Evolutionary conservation across 2,329 filamentous ascomycete species (phyloP).

Genomic region (Microcyclosporella mali): DNA sequence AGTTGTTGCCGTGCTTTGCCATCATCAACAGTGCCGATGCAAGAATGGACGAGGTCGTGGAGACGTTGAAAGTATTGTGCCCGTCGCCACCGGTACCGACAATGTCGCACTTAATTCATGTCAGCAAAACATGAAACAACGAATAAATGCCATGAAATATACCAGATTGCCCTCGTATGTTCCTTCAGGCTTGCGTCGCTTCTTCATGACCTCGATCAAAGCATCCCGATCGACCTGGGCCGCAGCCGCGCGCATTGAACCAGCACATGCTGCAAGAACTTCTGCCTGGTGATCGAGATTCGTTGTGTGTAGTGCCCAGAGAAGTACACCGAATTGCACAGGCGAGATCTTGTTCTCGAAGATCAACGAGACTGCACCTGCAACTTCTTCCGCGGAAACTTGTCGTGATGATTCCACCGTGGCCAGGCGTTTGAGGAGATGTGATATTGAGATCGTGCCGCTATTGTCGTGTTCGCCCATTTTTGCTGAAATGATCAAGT

Average conservation of each 20-base stretch:
- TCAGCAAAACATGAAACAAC: slow-evolving; percentile 4
- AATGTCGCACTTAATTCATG: slow-evolving; percentile 64
- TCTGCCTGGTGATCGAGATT: slow-evolving; percentile 75
- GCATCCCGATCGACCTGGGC: slow-evolving; percentile 60
- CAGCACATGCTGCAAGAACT: slow-evolving; percentile 78
- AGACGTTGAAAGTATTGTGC: slow-evolving; percentile 98
- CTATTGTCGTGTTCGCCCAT: slow-evolving; percentile 13
- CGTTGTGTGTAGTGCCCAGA: slow-evolving; percentile 90
- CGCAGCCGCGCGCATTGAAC: slow-evolving; percentile 75
- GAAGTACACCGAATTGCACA: slow-evolving; percentile 76
- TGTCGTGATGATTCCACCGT: slow-evolving; percentile 35
- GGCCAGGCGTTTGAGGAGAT: slow-evolving; percentile 64
- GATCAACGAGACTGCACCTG: slow-evolving; percentile 81
- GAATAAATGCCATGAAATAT: slow-evolving; percentile 33
- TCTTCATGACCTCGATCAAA: slow-evolving; percentile 56
- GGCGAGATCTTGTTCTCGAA: slow-evolving; percentile 87
- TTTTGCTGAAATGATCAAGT: no score
- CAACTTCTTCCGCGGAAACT: slow-evolving; percentile 74
- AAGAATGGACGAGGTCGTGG: slow-evolving; percentile 87
- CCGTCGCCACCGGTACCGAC: slow-evolving; percentile 95
- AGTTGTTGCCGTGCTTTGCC: slow-evolving; percentile 93
- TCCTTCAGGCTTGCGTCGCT: slow-evolving; percentile 60
- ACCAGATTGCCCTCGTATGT: slow-evolving; percentile 77
- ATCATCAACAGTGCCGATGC: slow-evolving; percentile 78
- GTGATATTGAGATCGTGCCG: slow-evolving; percentile 53